Base-by-base conservation (phyloP, 2,329 filamentous ascomycete species). In the Stagonosporopsis chrysanthemi region DNA sequence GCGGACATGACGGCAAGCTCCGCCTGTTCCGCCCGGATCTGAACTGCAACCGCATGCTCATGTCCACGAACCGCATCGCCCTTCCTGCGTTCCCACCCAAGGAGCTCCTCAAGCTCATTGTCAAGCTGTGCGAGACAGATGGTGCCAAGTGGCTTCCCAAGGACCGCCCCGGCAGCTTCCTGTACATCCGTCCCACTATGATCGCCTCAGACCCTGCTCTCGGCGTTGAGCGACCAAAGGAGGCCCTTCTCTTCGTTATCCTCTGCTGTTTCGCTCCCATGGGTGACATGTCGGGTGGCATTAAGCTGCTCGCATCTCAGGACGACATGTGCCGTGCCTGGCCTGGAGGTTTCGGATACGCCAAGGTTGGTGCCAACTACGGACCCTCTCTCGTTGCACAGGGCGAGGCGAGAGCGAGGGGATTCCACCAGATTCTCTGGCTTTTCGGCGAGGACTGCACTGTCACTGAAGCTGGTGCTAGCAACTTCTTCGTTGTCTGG, bases 281-380 rank as follows among this genome's bases (percentile, higher is more conserved):
- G 76, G 66, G 76, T 61, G 53, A 71, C 52, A 63, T 65, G 41
- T 67, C 63, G 3, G 69, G 69, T 39, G 75, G 74, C 6, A 69
- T 96, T 82, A 88, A 85, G 68, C 85, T 96, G 42, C 85, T 94
- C 72, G 94, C 92, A 0, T 90, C 86, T 42, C 85, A 86, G 52
- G 87, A 93, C 64, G 91, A 96, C 75, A 91, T 89, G 81, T 88
- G 96, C 56, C 89, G 93, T 64, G 92, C 93, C 12, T 97, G 93
- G 93, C 92, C 91, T 19, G 93, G 93, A 60, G 93, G 94, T 9
- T 96, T 96, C 75, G 93, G 93, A 0, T 93, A 90, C 72, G 92
- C 92, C 59, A 97, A 97, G 79, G 86, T 97, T 31, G 93, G 93
- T 52, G 93, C 93, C 60, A 97, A 97, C 82, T 97, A 97, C 76